Evolutionary conservation across 2,329 filamentous ascomycete species (phyloP), one percentile per base, ranked within the genome.

Genomic region (Cryoendolithus antarcticus): DNA sequence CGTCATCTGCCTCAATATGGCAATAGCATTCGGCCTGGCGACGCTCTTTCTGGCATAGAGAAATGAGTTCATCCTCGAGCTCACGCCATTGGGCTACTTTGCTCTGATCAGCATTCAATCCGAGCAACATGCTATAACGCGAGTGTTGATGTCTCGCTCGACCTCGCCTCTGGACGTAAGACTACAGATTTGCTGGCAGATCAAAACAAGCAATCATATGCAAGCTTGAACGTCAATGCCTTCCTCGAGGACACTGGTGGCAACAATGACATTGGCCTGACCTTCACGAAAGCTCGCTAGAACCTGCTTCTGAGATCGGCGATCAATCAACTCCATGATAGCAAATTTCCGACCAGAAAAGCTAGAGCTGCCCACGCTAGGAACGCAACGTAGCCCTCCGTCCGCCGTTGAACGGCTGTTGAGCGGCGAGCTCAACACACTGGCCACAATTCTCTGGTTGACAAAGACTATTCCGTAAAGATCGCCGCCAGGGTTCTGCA

Each of bases 11-110:
- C 15, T 37, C 13, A 4, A 28, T n/a, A n/a, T 30, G 6, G 9
- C 10, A 8, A 30, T 30, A 10, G 10, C 70, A 33, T 13, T 34
- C n/a, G n/a, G n/a, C 53, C 37, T 70, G 58, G 19, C 78, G 67
- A 45, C 70, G 56, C 6, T 85, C 75, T 34, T 82, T 71, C 40
- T 77, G 68, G 48, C 83, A 89, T 0, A 70, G 67, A 32, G 59
- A 54, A 47, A 76, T 81, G 77, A 93, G 85, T 9, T 74, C 65
- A 4, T 66, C 55, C 53, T 93, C 86, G 12, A 89, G 63, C 0
- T 56, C 52, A 13, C 73, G 62, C 80, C 82, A 91, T 15, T 71
- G 65, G 2, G 56, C 48, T 2, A 66, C 45, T 31, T 55, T 52
- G 19, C 51, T 44, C 3, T 56, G 44, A 30, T 50, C 41, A 31